phyloP scores from a whole-genome alignment of 106 monocot species.

The Allium fistulosum region DNA sequence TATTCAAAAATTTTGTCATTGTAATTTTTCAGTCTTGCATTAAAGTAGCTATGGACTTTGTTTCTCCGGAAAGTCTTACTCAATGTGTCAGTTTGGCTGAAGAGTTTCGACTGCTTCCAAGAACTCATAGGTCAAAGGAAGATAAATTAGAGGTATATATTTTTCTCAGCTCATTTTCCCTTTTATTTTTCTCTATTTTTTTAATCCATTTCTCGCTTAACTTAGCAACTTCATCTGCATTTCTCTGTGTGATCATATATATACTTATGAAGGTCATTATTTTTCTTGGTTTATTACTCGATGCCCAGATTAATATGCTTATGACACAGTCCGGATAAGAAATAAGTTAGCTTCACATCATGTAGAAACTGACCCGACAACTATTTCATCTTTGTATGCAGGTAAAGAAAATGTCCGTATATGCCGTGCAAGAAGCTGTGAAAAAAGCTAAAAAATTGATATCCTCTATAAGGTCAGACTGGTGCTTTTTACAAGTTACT shows the following conservation, averaged over 20 bases:
- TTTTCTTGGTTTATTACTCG: not conserved
- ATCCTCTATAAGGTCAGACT: not conserved
- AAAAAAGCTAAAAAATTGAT: not conserved
- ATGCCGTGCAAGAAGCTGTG: not conserved
- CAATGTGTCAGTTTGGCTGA: not conserved
- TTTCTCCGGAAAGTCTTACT: not conserved
- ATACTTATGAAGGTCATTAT: not conserved
- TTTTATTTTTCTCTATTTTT: not conserved
- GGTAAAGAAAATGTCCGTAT: slow-evolving; percentile 3
- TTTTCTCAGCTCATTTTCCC: not conserved
- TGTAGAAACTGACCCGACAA: not conserved
- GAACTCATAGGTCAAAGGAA: not conserved
- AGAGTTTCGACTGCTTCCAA: not conserved
- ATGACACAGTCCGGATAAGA: not conserved
- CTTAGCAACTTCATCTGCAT: not conserved
- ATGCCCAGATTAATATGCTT: not conserved
- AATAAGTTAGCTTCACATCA: not conserved
- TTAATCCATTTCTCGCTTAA: not conserved
- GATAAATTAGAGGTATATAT: not conserved
- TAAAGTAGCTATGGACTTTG: not conserved
- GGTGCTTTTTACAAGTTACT: too few species aligned
- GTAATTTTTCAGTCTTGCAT: not conserved
- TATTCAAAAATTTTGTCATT: not conserved
- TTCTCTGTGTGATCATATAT: not conserved
- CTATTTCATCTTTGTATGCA: not conserved